Base-by-base conservation (phyloP, 352 stramenopile species). In the Blastocystis sp. region DNA sequence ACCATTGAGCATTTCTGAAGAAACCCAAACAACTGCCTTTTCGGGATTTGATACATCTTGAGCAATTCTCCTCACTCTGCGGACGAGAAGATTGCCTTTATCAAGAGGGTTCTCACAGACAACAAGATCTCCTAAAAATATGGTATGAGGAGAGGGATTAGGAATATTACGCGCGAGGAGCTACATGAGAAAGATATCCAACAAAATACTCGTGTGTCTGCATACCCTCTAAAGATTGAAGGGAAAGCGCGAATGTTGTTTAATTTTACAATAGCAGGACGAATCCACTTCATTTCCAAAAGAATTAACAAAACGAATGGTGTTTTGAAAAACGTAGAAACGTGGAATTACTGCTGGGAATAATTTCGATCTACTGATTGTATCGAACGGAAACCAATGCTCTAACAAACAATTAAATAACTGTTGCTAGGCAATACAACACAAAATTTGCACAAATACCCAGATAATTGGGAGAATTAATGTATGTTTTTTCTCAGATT, bases 191-290 rank as follows among this genome's bases (percentile, higher is more conserved):
- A 45, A 26, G 0, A 13, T 34, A 9, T 5, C 24, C 50, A 4
- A n/a, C 13, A 6, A 16, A 4, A 37, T 65, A 85, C 73, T 65
- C 73, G 50, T 37, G 73, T 85, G 43, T 85, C 73, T 39, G 73
- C 73, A 68, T 68, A 68, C 2, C 73, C 73, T 34, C 73, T 50
- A n/a, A 69, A 85, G 30, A 85, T 47, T 54, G 73, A 85, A 85
- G 73, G 73, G 73, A 85, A 85, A 50, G 73, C 47, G 73, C 73
- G 73, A 85, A 85, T 56, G 53, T 85, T 85, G 41, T 85, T 85
- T n/a, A 85, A 41, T 68, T 85, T 85, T 13, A 85, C 47, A 85
- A 85, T 85, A 45, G 54, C 55, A 62, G 73, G 73, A 45, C 73
- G 50, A 85, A 85, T 41, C 73, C 73, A 85, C 73, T 68, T 85